These are phyloP conservation scores for Cephaloascus albidus DNA, from an alignment of 805 yeast genomes.

Conservation along the genomic window DNA sequence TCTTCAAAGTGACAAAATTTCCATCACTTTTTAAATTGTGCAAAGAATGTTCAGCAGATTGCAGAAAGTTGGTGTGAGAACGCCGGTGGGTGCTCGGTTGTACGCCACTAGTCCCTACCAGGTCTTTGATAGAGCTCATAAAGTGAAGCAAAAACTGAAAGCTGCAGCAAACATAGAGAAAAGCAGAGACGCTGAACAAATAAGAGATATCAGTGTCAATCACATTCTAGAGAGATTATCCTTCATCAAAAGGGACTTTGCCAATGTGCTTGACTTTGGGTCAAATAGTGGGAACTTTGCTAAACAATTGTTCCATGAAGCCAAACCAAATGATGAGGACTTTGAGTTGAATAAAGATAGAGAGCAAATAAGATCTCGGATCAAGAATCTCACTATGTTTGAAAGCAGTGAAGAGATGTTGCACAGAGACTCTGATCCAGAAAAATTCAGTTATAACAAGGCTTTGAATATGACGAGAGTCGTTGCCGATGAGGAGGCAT, in stretches of 20 bases:
- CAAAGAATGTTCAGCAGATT: not conserved
- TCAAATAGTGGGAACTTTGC: slow-evolving; percentile 61
- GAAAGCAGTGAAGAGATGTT: slow-evolving; percentile 53
- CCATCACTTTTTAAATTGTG: not conserved
- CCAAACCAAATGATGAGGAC: slow-evolving; percentile 20
- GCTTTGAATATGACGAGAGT: slow-evolving; percentile 37
- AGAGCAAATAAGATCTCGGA: slow-evolving; percentile 37
- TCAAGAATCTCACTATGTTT: slow-evolving; percentile 51
- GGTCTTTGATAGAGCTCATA: slow-evolving; percentile 58
- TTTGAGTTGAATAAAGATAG: slow-evolving; percentile 43
- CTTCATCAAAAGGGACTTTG: slow-evolving; percentile 57
- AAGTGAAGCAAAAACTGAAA: slow-evolving; percentile 48
- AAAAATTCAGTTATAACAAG: slow-evolving; percentile 23
- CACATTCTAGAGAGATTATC: slow-evolving; percentile 70
- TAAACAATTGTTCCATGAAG: slow-evolving; percentile 29
- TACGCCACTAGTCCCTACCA: slow-evolving; percentile 1
- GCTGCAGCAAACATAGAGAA: slow-evolving; percentile 36
- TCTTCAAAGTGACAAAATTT: not conserved
- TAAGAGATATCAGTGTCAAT: slow-evolving; percentile 64
- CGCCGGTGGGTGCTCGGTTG: too few relatives aligned
- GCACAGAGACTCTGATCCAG: slow-evolving; percentile 36
- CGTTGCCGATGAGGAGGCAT: slow-evolving; percentile 61
- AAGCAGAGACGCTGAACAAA: slow-evolving; percentile 56
- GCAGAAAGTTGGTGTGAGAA: too few relatives aligned
- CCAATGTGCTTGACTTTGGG: slow-evolving; percentile 61